Conservation (phyloP, 2,329 filamentous ascomycete species). For the Xylaria multiplex region DNA sequence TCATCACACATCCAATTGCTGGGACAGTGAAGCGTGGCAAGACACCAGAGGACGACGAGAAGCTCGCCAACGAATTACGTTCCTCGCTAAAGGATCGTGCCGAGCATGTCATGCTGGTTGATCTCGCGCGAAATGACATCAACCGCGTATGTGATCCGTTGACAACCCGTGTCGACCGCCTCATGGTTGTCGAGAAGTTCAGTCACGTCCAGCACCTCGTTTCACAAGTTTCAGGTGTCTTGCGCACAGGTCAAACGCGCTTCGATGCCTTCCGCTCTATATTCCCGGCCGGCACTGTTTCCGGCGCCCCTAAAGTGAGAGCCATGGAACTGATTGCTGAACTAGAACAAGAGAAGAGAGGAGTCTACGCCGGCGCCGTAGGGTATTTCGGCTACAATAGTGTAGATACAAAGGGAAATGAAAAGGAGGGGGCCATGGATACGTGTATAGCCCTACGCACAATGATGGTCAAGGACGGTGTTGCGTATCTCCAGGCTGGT, state of each 20-base stretch:
- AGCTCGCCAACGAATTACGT: conserved; percentile 79
- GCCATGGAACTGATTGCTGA: conserved; percentile 98
- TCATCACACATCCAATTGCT: conserved; percentile 97
- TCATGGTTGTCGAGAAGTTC: conserved; percentile 96
- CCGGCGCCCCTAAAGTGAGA: conserved; percentile 92
- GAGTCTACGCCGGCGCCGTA: conserved; percentile 94
- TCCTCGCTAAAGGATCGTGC: conserved; percentile 89
- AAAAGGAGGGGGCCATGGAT: conserved; percentile 88
- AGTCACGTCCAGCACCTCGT: conserved; percentile 97
- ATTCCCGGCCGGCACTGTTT: conserved; percentile 96
- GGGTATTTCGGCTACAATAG: conserved; percentile 94
- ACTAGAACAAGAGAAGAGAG: conserved; percentile 91
- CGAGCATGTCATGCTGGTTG: conserved; percentile 97
- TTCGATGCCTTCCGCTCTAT: conserved; percentile 97
- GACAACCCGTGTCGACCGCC: conserved; percentile 87
- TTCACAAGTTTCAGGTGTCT: conserved; percentile 91
- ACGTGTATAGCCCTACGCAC: conserved; percentile 84
- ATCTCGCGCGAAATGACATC: conserved; percentile 94
- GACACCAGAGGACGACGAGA: conserved; percentile 82
- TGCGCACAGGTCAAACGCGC: conserved; percentile 83
- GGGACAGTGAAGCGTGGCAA: conserved; percentile 91
- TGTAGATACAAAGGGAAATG: conserved; percentile 70
- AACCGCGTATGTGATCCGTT: conserved; percentile 94
- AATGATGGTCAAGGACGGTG: conserved; percentile 91
- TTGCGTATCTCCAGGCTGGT: conserved; percentile 89